Evolutionary conservation across 768 basidiomycete species (phyloP), one percentile per base, ranked within the genome.

Genomic region (Cystofilobasidium capitatum): DNA sequence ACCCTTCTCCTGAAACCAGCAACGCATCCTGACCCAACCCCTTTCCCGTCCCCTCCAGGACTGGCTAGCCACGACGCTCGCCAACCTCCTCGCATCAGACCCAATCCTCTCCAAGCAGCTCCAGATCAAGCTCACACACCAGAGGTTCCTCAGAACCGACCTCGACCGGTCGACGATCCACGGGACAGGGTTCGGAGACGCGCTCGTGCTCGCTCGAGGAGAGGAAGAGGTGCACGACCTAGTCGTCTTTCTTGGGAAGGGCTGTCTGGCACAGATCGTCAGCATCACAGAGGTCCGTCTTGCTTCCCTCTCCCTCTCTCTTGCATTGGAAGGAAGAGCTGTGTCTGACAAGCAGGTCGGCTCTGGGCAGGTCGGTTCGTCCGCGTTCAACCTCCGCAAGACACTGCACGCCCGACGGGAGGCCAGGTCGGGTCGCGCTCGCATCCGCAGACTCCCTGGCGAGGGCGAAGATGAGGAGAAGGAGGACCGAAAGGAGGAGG

Each of bases 261-360:
- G 31, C 3, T 68, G 66, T 40, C 42, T 69, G 8, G 62, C 60
- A 35, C 64, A 64, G 68, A 33, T 69, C 39, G 58, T 69, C 3
- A 39, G 42, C 20, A 59, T 69, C 42, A 69, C 68, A 20, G 68
- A 69, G 68, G 68, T 69, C 1, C 6, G 68, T 45, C 54, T 7
- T 10, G 10, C n/a, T 13, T 0, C 24, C 36, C 24, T 20, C 31
- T 35, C 31, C 31, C 40, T 20, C 10, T 42, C 10, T 20, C 10
- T 20, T 42, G 40, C 40, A 10, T 10, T 20, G 40, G 40, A 42
- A 10, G 10, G 40, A 42, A n/a, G 26, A n/a, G n/a, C n/a, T n/a
- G n/a, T n/a, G n/a, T n/a, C 24, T 24, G n/a, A 29, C 37, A 36
- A 10, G n/a, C 55, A 12, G 36, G 14, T 57, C 40, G 14, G 33